Evolutionary conservation across 371 early-diverging fungal genomes (phyloP).

Genomic region (Circinella minor): DNA sequence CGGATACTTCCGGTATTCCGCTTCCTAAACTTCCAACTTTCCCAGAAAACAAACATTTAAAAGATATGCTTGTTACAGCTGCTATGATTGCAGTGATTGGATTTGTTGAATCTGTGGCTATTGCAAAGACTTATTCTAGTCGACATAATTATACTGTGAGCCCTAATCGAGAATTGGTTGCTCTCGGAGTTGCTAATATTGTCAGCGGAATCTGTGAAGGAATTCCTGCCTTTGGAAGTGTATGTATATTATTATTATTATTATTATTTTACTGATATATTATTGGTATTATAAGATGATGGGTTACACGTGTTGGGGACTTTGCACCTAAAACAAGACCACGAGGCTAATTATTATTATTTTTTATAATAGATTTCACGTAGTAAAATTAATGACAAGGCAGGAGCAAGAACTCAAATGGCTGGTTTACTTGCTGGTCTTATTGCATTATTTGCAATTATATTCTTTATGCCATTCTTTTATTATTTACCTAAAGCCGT

Average conservation of each 20-base stretch:
- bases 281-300: too few relatives aligned
- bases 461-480: slow-evolving; percentile 81
- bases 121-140: slow-evolving; percentile 87
- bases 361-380: slow-evolving; percentile 64
- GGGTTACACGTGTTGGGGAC: slow-evolving; percentile 9
- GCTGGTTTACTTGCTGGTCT: slow-evolving; percentile 79
- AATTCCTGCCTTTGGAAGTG: slow-evolving; percentile 90
- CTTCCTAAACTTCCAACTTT: slow-evolving; percentile 63
- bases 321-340: background rate
- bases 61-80: slow-evolving; percentile 59
- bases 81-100: slow-evolving; percentile 91
- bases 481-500: slow-evolving; percentile 88
- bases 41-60: slow-evolving; percentile 62
- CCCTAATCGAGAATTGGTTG: slow-evolving; percentile 91
- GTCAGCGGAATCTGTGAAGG: slow-evolving; percentile 82
- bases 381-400: slow-evolving; percentile 87
- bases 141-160: slow-evolving; percentile 88
- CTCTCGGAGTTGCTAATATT: slow-evolving; percentile 86
- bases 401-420: slow-evolving; percentile 88
- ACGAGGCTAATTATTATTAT: background rate
- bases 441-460: slow-evolving; percentile 74
- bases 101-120: slow-evolving; percentile 92
- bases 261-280: too few relatives aligned
- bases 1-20: slow-evolving; percentile 65
- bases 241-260: slow-evolving; percentile 14